Base-by-base conservation (phyloP, 2,329 filamentous ascomycete genomes). In the Catunica adiposa region DNA sequence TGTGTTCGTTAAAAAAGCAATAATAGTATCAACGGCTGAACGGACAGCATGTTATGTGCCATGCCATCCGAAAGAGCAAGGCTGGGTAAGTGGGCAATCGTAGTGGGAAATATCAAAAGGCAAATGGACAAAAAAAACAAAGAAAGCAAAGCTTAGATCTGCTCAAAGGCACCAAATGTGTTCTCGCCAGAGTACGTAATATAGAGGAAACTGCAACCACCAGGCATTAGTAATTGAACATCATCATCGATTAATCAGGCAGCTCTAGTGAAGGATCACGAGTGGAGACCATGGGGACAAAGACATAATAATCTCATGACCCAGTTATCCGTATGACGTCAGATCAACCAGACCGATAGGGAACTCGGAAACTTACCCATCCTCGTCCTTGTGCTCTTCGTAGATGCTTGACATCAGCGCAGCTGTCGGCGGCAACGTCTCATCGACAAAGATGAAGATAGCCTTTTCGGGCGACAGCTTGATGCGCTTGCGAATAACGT, bases 401-500 rank as follows among this genome's bases (percentile, higher is more conserved):
- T 98, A 98, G 73, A 98, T 97, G 71, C 86, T 94, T 76, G 89
- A 95, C 92, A 98, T 98, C 55, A 98, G 81, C 58, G 92, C 92
- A 59, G 92, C 92, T 7, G 92, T 97, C 2, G 92, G 92, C 53
- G 92, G 92, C 56, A 98, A 79, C 53, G 96, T 90, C 74, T 97
- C 92, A 69, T 97, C 90, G 67, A 98, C 92, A 73, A 97, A 98
- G 79, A 98, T 97, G 79, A 98, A 98, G 75, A 98, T 98, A 69
- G 92, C 92, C 80, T 98, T 98, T 77, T 98, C 92, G 31, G 92
- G 92, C 56, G 89, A 95, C 63, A 98, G 80, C 87, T 98, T 98
- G 76, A 98, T 98, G 67, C 92, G 86, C 81, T 98, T 98, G 70
- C 92, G 89, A 73, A 98, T 98, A 62, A 98, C 92, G 73, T 98